Evolutionary conservation across 2,329 filamentous ascomycete species (phyloP), one percentile per base, ranked within the genome.

Genomic region (Arthrobotrys pseudoclavata): DNA sequence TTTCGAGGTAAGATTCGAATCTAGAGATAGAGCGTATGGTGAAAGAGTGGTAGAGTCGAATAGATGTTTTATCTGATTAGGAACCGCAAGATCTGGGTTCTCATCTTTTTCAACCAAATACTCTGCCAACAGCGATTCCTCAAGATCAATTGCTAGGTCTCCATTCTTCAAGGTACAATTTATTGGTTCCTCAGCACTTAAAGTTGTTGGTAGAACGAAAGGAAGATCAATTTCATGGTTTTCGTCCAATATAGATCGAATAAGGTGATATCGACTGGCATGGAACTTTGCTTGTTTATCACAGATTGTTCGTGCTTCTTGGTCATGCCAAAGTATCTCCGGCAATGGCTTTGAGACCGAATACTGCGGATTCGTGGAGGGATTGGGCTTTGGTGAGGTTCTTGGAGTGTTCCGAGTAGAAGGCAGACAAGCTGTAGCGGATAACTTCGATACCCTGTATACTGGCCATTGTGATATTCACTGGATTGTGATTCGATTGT

Each of bases 161-260:
- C 55, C 47, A 42, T 29, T 29, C 18, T 37, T 18, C 2, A 24
- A 4, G 4, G 18, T 40, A 12, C 22, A 13, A 12, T 64, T 40
- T 20, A 72, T 34, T 7, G 69, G 60, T 24, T 66, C 69, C 34
- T 72, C 69, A 50, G 60, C 69, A 47, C 48, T 57, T n/a, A 53
- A 53, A 2, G 20, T 26, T n/a, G 60, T 64, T 5, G 69, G 69
- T 6, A 57, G 60, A n/a, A 57, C 12, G 10, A 60, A n/a, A 5
- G 48, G 50, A 45, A 48, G 29, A 10, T 34, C 7, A 10, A 0
- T 26, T 3, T 40, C 22, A 24, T 66, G 34, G 10, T 34, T 13
- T 20, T 10, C 50, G 7, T 48, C 37, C n/a, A 60, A n/a, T 7
- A 66, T 20, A 12, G 69, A 72, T 12, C 61, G 69, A 9, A 72